phyloP scores from a whole-genome alignment of 306 rosid species.

The Rubus parviflorus region DNA sequence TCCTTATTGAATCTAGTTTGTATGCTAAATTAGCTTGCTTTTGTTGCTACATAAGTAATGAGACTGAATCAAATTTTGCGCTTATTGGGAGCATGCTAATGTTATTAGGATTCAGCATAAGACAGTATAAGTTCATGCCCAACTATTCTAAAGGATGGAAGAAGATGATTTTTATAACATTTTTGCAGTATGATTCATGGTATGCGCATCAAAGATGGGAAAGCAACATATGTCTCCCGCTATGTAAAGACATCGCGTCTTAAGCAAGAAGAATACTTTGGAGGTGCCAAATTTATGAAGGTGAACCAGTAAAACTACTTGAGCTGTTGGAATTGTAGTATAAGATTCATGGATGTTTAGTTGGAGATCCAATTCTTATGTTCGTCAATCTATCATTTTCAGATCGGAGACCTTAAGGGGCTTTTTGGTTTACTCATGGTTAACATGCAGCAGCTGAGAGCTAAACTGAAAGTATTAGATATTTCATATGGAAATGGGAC shows the following conservation, averaged over 20 bases:
- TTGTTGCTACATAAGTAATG: not conserved
- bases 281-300: constrained; percentile 88
- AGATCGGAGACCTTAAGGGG: constrained; percentile 94
- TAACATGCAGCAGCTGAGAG: constrained; percentile 75
- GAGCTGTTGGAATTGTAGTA: not conserved
- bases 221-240: constrained; percentile 84
- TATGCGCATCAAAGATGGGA: constrained; percentile 91
- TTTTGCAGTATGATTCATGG: constrained; percentile 93
- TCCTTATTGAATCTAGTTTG: not conserved
- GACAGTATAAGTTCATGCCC: not conserved
- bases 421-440: constrained; percentile 75
- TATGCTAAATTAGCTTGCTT: not conserved
- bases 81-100: not conserved
- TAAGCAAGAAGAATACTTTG: constrained; percentile 87
- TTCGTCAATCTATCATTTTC: constrained; percentile 29
- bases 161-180: not conserved
- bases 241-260: constrained; percentile 78
- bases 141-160: not conserved
- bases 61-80: not conserved
- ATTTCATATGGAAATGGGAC: constrained; percentile 69
- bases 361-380: constrained; percentile 20
- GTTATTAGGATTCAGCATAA: not conserved
- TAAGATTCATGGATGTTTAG: constrained; percentile 1
- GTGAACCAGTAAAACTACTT: constrained; percentile 28
- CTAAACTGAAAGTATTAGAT: constrained; percentile 75